Evolutionary conservation across 2,329 filamentous ascomycete species (phyloP), one percentile per base, ranked within the genome.

Genomic region (Ilyonectria robusta): DNA sequence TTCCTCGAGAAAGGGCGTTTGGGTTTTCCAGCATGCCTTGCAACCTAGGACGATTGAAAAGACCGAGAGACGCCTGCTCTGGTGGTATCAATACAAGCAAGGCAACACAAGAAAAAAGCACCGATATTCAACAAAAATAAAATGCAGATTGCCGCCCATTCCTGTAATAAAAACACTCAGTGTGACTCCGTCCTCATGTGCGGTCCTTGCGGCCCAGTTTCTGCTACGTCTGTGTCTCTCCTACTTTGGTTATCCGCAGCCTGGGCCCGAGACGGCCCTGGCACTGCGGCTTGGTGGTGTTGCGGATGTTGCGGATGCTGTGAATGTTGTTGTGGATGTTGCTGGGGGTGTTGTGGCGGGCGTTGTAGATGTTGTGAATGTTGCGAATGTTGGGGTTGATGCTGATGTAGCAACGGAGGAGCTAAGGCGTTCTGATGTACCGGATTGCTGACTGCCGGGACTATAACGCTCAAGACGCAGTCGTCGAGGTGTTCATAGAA

Each of bases 401-500:
- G 35, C 44, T 70, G 69, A 13, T 60, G 65, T 48, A 53, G 46
- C 56, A 23, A 9, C 54, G 63, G 29, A 42, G 51, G 33, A 23
- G 46, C 35, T 47, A 37, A 21, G 50, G 61, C 40, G 62, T 35
- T 64, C 62, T 59, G 53, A 44, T 65, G 50, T 23, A 58, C 35
- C 15, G 62, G 53, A 29, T 60, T 57, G 19, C 37, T 35, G 10
- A 51, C 31, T 7, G 64, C 29, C 15, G 87, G 86, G 15, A 89
- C 86, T 59, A 90, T 88, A 17, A 88, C 87, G 57, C 87, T 87
- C 48, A 90, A 81, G 37, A 90, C 87, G 61, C 88, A 90, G 72
- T 90, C 88, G 71, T 92, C 95, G 72, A 98, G 85, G 85, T 98
- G 95, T 83, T 98, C 95, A 80, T 98, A 98, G 83, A 98, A 98